phyloP scores from a whole-genome alignment of 2,329 filamentous ascomycete genomes.

The Purpureocillium lavendulum region DNA sequence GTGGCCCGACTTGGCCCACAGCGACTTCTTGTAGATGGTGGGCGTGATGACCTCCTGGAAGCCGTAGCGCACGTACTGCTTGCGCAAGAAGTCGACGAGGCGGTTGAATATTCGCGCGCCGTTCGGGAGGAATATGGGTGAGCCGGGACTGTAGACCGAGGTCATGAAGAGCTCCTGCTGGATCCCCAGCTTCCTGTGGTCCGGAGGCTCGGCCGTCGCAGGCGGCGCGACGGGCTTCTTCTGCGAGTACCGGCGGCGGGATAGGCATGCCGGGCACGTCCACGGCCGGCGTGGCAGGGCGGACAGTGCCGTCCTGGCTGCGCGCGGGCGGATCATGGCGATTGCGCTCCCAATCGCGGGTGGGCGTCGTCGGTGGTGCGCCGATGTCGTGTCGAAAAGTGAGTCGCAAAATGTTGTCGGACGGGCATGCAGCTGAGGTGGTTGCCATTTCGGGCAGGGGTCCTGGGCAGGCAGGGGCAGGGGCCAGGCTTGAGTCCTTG shows the following conservation, averaged over 20 bases:
- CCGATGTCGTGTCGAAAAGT: neutral
- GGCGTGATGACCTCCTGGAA: constrained; percentile 86
- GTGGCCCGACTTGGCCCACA: constrained; percentile 82
- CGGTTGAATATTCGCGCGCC: constrained; percentile 79
- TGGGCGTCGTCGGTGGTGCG: neutral
- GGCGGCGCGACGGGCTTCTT: constrained; percentile 8
- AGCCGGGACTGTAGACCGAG: constrained; percentile 74
- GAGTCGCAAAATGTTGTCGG: neutral
- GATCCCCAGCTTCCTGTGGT: constrained; percentile 52
- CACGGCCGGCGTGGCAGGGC: constrained; percentile 15
- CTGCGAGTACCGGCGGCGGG: constrained; percentile 20
- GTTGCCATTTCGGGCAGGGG: too few species aligned
- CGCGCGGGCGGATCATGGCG: constrained; percentile 21
- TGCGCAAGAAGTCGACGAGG: constrained; percentile 70
- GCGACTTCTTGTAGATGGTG: constrained; percentile 80
- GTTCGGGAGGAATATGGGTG: constrained; percentile 75
- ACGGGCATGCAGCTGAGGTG: too few species aligned
- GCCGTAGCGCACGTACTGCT: constrained; percentile 76
- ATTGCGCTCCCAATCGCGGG: neutral
- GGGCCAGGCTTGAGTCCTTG: too few species aligned
- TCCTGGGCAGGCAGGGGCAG: too few species aligned
- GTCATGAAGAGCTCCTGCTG: constrained; percentile 73
- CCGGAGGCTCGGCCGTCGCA: constrained; percentile 28
- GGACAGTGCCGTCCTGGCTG: constrained; percentile 10
- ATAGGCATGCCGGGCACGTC: constrained; percentile 23